Base-by-base conservation (phyloP, 2,329 filamentous ascomycete genomes). In the Colletotrichum caudatum region DNA sequence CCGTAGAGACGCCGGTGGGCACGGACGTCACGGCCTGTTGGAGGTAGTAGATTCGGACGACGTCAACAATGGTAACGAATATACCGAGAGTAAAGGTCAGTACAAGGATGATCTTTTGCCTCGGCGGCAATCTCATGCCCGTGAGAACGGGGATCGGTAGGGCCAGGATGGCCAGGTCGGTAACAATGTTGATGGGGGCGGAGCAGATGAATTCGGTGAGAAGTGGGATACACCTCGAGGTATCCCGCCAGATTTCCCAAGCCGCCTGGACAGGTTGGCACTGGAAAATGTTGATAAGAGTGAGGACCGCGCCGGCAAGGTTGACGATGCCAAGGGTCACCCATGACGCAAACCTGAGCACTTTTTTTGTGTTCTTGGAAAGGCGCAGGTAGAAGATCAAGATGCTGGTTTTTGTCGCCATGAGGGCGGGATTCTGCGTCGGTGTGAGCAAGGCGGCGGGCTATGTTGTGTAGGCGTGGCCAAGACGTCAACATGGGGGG, bases 351-450 rank as follows among this genome's bases (percentile, higher is more conserved):
- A 92, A 89, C 71, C 92, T 90, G 74, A 97, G 91, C 61, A 95
- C 85, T 74, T 90, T 89, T 75, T 97, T 90, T 0, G 89, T 91
- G 71, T 94, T 93, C 76, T 91, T 92, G 35, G 94, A 93, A 59
- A 98, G 86, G 51, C 92, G 91, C 61, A 98, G 86, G 82, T 97
- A 98, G 81, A 98, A 98, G 64, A 96, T 87, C 69, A 98, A 86
- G 76, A 98, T 93, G n/a, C 94, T 97, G 0, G 93, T 94, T 82
- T 98, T 98, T 62, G 94, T 94, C 3, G 92, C 91, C 93, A 97
- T 97, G 67, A 97, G 85, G 4, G 93, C 92, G 16, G 94, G 94
- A 78, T 97, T 97, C 91, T 95, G 76, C n/a, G 46, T 12, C 6
- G 41, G 37, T 63, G 69, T 73, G 26, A 73, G 69, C 54, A 35